These are phyloP conservation scores for Colletotrichum truncatum DNA, from an alignment of 2,329 filamentous ascomycete genomes.

Conservation along the genomic window DNA sequence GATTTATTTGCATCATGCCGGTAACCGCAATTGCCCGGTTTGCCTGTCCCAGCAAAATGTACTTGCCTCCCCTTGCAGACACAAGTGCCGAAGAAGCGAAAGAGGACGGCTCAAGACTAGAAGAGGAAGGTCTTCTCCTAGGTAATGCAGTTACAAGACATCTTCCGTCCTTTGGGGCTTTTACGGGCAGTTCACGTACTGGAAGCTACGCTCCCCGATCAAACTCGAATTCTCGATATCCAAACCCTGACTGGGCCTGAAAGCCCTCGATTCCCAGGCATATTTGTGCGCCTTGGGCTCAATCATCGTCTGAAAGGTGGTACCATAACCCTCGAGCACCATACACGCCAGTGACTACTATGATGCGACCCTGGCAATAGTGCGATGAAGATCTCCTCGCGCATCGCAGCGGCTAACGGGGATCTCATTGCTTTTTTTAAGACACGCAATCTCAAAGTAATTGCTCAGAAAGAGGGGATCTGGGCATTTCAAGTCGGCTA, in stretches of 20 bases:
- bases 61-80: background rate
- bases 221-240: too few relatives aligned
- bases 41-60: background rate
- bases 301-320: too few relatives aligned
- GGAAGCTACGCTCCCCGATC: too few relatives aligned
- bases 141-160: background rate
- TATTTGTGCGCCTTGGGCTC: too few relatives aligned
- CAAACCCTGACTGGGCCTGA: too few relatives aligned
- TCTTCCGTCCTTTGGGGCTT: background rate
- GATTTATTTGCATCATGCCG: background rate
- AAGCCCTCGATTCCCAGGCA: too few relatives aligned
- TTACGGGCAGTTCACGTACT: too few relatives aligned
- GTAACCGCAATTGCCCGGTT: background rate
- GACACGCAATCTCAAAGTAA: background rate
- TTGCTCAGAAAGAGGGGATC: background rate
- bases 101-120: background rate
- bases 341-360: background rate
- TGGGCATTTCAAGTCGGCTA: slow-evolving; percentile 2
- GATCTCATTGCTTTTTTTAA: background rate
- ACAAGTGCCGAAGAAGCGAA: slow-evolving; percentile 3
- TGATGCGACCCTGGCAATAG: background rate
- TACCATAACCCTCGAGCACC: too few relatives aligned
- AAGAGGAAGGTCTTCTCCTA: background rate
- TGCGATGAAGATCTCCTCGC: background rate
- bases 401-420: background rate